Evolutionary conservation across 176 grass and related monocot species (phyloP).

Genomic region (Oryza australiensis): DNA sequence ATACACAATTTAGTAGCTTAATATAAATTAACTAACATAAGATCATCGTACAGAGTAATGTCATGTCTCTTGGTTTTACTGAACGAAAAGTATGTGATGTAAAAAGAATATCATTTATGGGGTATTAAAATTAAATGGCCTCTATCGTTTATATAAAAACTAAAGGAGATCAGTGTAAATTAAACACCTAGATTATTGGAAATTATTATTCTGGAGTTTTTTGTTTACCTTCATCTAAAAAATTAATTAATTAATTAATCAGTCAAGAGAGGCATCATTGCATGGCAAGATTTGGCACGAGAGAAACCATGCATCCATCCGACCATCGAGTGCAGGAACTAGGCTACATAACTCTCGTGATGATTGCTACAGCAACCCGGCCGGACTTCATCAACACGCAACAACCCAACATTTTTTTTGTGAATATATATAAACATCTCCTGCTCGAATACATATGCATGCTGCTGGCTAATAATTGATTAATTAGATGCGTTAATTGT

Average conservation of each 20-base stretch:
- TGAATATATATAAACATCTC: background rate
- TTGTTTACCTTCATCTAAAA: background rate
- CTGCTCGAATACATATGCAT: background rate
- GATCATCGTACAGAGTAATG: no score
- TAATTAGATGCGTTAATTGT: background rate
- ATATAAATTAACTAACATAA: no score
- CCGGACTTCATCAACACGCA: constrained; percentile 7
- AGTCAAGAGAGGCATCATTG: background rate
- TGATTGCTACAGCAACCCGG: background rate
- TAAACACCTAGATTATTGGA: no score
- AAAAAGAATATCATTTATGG: no score
- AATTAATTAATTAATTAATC: background rate
- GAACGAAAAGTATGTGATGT: no score
- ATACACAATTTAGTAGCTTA: no score
- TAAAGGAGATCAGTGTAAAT: no score
- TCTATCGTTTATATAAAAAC: no score
- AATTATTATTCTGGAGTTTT: no score
- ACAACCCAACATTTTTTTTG: background rate
- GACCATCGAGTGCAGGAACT: background rate
- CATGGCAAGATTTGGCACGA: background rate
- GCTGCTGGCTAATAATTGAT: background rate
- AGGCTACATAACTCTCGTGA: constrained; percentile 26
- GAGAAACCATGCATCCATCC: background rate
- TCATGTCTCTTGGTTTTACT: no score
- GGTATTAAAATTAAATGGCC: no score